These are phyloP conservation scores for Alternaria rosae DNA, from an alignment of 2,329 filamentous ascomycete species.

Conservation along the genomic window DNA sequence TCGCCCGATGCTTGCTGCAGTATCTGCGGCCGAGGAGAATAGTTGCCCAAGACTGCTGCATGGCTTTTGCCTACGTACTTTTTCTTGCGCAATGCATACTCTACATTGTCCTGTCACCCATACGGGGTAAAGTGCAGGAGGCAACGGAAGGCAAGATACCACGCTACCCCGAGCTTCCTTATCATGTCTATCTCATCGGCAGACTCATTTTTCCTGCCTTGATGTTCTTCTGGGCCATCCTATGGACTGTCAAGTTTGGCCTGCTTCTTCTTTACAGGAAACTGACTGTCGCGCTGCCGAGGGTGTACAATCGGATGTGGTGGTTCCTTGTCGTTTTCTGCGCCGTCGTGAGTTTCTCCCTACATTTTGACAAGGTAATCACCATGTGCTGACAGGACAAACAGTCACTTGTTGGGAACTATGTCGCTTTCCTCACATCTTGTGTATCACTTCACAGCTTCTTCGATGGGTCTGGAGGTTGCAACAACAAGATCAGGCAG, in stretches of 20 bases:
- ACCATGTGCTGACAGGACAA: not conserved
- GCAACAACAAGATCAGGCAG: not conserved
- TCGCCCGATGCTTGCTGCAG: not conserved
- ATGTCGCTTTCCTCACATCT: not conserved
- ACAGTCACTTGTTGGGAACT: conserved; percentile 1
- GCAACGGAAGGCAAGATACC: not conserved
- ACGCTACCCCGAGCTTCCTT: not conserved
- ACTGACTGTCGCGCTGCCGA: not conserved
- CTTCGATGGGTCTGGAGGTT: not conserved
- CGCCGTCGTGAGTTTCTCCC: not conserved
- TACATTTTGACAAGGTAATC: not conserved
- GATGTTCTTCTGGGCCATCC: conserved; percentile 3
- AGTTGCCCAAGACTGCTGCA: not conserved
- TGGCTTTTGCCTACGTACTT: not conserved
- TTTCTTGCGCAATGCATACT: conserved; percentile 1
- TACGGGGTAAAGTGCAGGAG: not conserved
- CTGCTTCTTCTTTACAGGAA: conserved; percentile 9
- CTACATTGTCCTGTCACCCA: conserved; percentile 1
- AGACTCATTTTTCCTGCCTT: conserved; percentile 1
- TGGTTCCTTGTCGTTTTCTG: conserved; percentile 5
- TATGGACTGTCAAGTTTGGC: conserved; percentile 11
- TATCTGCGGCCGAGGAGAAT: not conserved
- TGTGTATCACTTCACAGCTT: not conserved
- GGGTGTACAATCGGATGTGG: conserved; percentile 2
- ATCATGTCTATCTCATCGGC: not conserved